Base-by-base conservation (phyloP, 176 grass and related monocot species). In the Juncus effusus region DNA sequence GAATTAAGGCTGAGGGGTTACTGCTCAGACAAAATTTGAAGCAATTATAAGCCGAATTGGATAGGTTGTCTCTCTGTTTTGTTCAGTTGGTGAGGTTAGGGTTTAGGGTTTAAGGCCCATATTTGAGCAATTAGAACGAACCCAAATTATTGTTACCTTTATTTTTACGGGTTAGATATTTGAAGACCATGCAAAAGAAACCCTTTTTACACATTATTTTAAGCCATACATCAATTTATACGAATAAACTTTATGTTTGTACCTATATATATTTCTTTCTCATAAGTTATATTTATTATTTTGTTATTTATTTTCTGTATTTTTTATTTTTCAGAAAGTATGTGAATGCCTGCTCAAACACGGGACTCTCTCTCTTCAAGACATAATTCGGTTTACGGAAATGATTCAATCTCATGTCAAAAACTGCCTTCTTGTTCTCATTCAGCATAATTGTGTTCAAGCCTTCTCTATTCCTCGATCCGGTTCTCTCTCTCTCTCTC, bases 361-460 rank as follows among this genome's bases (percentile, higher is more conserved):
- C 28, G 80, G 88, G 12, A 16, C 83, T 55, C 85, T 97, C 5
- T 71, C 78, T 13, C 75, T 97, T 50, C 68, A 62, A 36, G 94
- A 97, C 40, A 72, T 97, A 59, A 45, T 70, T 61, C 78, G 80
- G 42, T 78, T 71, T 67, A 58, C 87, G 13, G 19, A 78, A 16
- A 74, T 86, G 64, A 68, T 77, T 1, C 52, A 37, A 4, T 57
- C 42, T 13, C 73, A 86, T 54, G 80, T 84, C 60, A 97, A 97
- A 88, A 97, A 97, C 12, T 77, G 82, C 8, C 88, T 93, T 45
- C 85, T 92, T 54, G 64, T 93, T 70, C 88, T 97, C 60, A 82
- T 97, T 77, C 88, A 93, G 65, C 88, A 97, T 76, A 97, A 84
- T 64, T 97, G 85, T 77, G 77, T 93, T 3, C 88, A 93, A 82